These are phyloP conservation scores for Astrothelium macrocarpum DNA, from an alignment of 495 filamentous ascomycete species.

Conservation along the genomic window DNA sequence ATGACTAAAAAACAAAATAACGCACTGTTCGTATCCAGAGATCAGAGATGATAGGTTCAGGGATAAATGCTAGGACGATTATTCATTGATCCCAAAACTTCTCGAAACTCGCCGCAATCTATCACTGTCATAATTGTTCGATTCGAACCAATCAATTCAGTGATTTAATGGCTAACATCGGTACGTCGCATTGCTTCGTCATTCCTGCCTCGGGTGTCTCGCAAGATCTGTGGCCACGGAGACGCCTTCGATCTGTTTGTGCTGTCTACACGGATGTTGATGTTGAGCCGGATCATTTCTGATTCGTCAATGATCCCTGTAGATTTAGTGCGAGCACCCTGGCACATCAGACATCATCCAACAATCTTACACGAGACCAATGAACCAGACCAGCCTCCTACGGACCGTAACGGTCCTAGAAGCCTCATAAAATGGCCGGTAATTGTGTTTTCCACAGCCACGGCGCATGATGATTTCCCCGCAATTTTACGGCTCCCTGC, in stretches of 20 bases:
- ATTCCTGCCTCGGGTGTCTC: neutral
- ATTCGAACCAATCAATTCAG: too few species aligned
- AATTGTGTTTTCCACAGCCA: neutral
- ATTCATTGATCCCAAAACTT: too few species aligned
- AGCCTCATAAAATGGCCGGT: neutral
- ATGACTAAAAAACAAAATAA: too few species aligned
- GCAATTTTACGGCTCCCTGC: neutral
- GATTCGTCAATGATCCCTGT: neutral
- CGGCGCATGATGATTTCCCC: neutral
- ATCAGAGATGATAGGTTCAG: too few species aligned
- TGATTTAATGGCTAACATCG: too few species aligned
- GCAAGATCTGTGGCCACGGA: neutral
- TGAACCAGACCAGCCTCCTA: neutral
- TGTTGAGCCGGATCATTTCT: neutral
- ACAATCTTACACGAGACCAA: neutral
- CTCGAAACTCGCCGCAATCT: too few species aligned
- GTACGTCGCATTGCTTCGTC: slow-evolving; percentile 13
- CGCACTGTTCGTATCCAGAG: too few species aligned
- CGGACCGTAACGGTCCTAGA: neutral
- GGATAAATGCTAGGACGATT: too few species aligned
- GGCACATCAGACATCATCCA: neutral
- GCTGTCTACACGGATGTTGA: neutral
- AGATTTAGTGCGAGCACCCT: neutral
- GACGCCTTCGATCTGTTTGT: neutral
- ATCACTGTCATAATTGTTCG: too few species aligned